phyloP scores from a whole-genome alignment of 805 yeast genomes.

The Metschnikowia shivogae region DNA sequence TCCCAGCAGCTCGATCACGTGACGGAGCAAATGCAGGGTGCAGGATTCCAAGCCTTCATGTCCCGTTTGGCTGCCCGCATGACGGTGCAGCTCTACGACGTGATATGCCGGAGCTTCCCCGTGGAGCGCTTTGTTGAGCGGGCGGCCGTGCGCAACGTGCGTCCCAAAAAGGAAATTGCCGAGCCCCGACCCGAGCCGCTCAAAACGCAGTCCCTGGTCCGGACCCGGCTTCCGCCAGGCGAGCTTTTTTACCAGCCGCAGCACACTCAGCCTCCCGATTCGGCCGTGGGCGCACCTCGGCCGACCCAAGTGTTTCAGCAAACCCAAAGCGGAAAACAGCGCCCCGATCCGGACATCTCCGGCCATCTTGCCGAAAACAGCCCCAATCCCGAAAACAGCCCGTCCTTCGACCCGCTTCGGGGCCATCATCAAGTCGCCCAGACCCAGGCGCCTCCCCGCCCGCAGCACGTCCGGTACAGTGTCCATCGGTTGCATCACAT shows the following conservation, averaged over 20 bases:
- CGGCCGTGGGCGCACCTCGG: not conserved
- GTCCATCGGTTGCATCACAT: not conserved
- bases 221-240: not conserved
- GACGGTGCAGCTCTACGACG: constrained; percentile 1
- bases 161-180: not conserved
- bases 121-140: not conserved
- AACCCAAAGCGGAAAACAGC: not conserved
- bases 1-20: not conserved
- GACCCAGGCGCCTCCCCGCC: not conserved
- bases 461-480: not conserved
- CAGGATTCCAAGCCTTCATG: constrained; percentile 2
- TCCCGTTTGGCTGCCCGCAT: constrained; percentile 4
- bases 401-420: too few species aligned
- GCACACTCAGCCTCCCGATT: not conserved
- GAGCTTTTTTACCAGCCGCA: constrained; percentile 6
- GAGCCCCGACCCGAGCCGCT: not conserved
- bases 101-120: constrained; percentile 5
- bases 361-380: not conserved
- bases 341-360: not conserved
- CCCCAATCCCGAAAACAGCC: too few species aligned
- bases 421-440: not conserved
- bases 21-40: not conserved
- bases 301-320: too few species aligned
- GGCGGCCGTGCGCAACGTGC: not conserved
- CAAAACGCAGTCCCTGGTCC: not conserved